Conservation (phyloP, 192 early-diverging fungal genomes). For the Chytriomyces sp. region DNA sequence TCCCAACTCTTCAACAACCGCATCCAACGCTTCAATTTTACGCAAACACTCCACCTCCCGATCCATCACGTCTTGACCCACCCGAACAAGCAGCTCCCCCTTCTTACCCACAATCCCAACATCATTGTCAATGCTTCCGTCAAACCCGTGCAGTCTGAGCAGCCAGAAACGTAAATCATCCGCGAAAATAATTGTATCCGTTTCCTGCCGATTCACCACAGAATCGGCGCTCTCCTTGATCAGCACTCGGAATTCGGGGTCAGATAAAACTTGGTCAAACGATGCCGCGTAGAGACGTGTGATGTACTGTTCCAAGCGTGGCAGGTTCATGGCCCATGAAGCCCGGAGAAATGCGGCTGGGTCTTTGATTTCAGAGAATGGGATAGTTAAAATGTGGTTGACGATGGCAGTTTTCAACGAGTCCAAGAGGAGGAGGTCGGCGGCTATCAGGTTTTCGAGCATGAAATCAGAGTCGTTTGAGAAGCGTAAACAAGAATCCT, state of each 20-base stretch:
- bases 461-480: conserved; percentile 37
- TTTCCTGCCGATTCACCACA: conserved; percentile 51
- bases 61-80: conserved; percentile 39
- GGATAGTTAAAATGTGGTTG: conserved; percentile 37
- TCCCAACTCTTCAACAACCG: conserved; percentile 48
- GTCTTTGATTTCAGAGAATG: conserved; percentile 26
- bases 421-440: conserved; percentile 57
- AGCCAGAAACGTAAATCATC: conserved; percentile 61
- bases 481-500: conserved; percentile 25
- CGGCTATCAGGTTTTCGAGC: conserved; percentile 44
- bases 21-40: conserved; percentile 48
- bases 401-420: conserved; percentile 50
- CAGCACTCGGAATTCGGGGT: conserved; percentile 40
- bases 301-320: conserved; percentile 53
- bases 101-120: conserved; percentile 24
- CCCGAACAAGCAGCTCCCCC: conserved; percentile 2
- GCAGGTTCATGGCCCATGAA: conserved; percentile 50
- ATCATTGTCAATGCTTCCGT: conserved; percentile 38
- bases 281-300: conserved; percentile 49
- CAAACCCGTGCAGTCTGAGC: conserved; percentile 33
- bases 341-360: conserved; percentile 43
- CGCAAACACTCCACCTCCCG: conserved; percentile 41
- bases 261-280: conserved; percentile 37
- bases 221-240: conserved; percentile 46
- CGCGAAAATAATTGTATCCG: conserved; percentile 58